Percentiles rank a stretch among this genome's conserved stretches.
Conservation (phyloP, 225 moss, liverwort and hornwort species). For the Climacium dendroides region DNA sequence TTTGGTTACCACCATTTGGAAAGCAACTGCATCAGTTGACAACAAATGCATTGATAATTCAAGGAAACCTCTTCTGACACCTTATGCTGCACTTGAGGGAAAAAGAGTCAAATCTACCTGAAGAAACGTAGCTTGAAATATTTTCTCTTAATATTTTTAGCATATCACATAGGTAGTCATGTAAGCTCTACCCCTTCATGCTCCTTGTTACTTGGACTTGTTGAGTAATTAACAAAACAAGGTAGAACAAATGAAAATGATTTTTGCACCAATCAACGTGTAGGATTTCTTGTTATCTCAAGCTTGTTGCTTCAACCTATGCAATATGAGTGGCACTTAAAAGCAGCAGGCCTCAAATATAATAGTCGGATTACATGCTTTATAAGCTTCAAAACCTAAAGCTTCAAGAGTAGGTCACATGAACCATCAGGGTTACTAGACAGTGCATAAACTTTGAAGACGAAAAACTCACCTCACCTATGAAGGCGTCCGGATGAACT, state of each 20-base stretch:
- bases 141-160: no score
- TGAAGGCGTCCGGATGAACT: conserved; percentile 72
- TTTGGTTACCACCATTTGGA: background rate
- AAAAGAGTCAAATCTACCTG: no score
- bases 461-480: conserved; percentile 62
- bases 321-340: background rate
- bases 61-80: background rate
- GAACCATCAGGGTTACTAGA: background rate
- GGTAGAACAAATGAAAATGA: background rate
- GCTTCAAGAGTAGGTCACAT: background rate
- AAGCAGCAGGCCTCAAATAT: background rate
- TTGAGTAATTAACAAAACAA: background rate
- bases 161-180: no score
- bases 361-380: background rate
- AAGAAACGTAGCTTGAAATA: no score
- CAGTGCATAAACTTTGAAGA: background rate
- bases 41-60: background rate
- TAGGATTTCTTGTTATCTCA: background rate
- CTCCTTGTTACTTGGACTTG: no score
- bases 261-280: no score
- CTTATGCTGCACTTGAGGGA: no score
- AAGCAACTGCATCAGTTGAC: background rate
- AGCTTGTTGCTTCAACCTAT: background rate
- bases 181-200: no score
- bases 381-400: background rate